Percentiles rank a stretch among this genome's conserved stretches.
Evolutionary conservation across 768 basidiomycete species (phyloP).

Genomic region (Boletus sp.): DNA sequence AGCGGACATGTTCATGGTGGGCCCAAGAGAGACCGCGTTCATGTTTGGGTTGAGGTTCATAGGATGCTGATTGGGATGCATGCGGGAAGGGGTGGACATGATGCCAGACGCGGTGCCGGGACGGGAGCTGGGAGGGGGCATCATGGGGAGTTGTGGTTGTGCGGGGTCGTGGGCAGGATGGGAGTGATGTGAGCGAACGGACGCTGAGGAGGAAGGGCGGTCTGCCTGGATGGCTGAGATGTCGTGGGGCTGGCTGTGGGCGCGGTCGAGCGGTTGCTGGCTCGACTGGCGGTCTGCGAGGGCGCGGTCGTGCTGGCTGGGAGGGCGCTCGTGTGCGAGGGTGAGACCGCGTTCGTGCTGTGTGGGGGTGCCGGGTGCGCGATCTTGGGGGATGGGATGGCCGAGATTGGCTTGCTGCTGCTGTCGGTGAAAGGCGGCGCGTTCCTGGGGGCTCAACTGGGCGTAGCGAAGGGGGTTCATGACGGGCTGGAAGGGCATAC

Average conservation of each 20-base stretch:
- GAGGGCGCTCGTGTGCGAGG: conserved; percentile 25
- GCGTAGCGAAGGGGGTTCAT: conserved; percentile 25
- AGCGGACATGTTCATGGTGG: conserved; percentile 13
- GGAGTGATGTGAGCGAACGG: conserved; percentile 28
- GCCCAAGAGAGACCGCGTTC: conserved; percentile 8
- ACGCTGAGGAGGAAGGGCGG: conserved; percentile 29
- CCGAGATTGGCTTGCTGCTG: conserved; percentile 17
- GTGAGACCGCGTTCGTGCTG: conserved; percentile 24
- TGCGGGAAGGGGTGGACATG: conserved; percentile 19
- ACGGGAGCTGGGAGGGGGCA: conserved; percentile 27
- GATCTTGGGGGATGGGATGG: conserved; percentile 16
- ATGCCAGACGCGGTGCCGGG: conserved; percentile 26
- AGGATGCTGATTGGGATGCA: conserved; percentile 22
- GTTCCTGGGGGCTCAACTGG: conserved; percentile 31
- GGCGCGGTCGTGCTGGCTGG: conserved; percentile 22
- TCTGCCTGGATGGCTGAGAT: conserved; percentile 15
- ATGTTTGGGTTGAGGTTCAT: conserved; percentile 25
- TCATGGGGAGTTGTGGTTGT: conserved; percentile 10
- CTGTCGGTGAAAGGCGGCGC: conserved; percentile 30
- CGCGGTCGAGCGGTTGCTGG: conserved; percentile 25
- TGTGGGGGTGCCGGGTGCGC: conserved; percentile 17
- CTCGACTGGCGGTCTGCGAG: conserved; percentile 20
- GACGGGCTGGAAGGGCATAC: conserved; percentile 15
- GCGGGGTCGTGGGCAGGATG: conserved; percentile 20
- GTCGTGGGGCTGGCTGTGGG: conserved; percentile 25